Evolutionary conservation across 208 protist genomes (phyloP).

Genomic region (Balamuthia mandrillaris): DNA sequence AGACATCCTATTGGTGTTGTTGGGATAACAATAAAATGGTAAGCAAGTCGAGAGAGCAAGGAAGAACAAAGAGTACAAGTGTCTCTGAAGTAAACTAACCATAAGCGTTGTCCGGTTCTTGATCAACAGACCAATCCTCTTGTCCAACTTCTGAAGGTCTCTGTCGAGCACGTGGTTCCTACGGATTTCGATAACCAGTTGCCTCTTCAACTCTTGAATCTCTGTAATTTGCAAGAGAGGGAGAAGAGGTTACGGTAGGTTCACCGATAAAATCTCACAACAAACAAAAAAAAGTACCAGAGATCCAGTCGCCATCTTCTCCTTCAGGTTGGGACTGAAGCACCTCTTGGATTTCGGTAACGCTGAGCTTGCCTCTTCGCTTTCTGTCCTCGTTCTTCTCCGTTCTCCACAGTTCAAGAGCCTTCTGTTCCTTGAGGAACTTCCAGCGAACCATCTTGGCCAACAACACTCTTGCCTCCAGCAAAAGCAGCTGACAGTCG

Average conservation of each 20-base stretch:
- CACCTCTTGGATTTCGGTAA: conserved; percentile 54
- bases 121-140: conserved; percentile 71
- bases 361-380: conserved; percentile 47
- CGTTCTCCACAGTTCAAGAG: conserved; percentile 32
- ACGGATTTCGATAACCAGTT: conserved; percentile 67
- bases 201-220: conserved; percentile 65
- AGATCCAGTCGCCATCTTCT: conserved; percentile 53
- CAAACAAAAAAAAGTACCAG: conserved; percentile 21
- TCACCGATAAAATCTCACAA: not conserved
- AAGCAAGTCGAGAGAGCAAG: not conserved
- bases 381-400: conserved; percentile 23
- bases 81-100: conserved; percentile 25
- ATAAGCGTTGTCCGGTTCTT: conserved; percentile 68
- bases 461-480: conserved; percentile 51
- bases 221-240: conserved; percentile 38
- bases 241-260: not conserved
- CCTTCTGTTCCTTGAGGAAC: conserved; percentile 53
- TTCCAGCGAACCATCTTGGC: conserved; percentile 53
- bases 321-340: conserved; percentile 50
- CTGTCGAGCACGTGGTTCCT: conserved; percentile 63
- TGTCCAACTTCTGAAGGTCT: conserved; percentile 68
- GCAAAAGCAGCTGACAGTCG: conserved; percentile 48
- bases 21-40: not conserved
- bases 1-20: conserved; percentile 43
- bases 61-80: not conserved